Conservation (phyloP, 345 rosid genomes). For the Erysimum cheiranthoides region DNA sequence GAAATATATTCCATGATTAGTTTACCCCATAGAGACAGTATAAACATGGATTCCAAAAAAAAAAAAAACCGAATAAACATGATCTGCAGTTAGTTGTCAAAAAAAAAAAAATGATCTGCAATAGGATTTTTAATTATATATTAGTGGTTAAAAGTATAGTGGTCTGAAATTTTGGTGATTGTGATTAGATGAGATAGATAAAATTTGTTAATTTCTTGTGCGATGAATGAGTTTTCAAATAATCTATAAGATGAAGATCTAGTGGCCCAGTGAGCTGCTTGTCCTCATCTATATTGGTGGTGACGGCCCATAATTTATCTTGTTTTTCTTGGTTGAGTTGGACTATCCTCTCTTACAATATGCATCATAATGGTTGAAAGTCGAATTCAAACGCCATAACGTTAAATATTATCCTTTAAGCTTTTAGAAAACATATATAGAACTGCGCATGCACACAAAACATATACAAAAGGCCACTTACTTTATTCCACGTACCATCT, state of each 20-base stretch:
- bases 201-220: background rate
- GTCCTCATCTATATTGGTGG: background rate
- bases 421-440: background rate
- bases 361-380: background rate
- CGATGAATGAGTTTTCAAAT: background rate
- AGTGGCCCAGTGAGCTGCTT: constrained; percentile 2
- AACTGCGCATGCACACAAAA: background rate
- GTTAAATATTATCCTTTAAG: background rate
- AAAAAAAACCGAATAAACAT: too few relatives aligned
- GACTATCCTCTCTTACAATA: background rate
- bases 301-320: background rate
- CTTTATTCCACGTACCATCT: constrained; percentile 12
- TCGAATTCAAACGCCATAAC: background rate
- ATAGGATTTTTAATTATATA: background rate
- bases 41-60: too few relatives aligned
- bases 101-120: too few relatives aligned
- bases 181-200: background rate
- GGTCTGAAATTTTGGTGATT: background rate
- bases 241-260: background rate
- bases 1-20: too few relatives aligned
- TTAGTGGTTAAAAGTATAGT: background rate
- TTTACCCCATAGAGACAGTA: background rate
- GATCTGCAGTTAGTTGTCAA: too few relatives aligned
- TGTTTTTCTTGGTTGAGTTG: background rate
- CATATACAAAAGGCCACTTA: constrained; percentile 5